Evolutionary conservation across 2,329 filamentous ascomycete species (phyloP), one percentile per base, ranked within the genome.

Genomic region (Claviceps sp.): DNA sequence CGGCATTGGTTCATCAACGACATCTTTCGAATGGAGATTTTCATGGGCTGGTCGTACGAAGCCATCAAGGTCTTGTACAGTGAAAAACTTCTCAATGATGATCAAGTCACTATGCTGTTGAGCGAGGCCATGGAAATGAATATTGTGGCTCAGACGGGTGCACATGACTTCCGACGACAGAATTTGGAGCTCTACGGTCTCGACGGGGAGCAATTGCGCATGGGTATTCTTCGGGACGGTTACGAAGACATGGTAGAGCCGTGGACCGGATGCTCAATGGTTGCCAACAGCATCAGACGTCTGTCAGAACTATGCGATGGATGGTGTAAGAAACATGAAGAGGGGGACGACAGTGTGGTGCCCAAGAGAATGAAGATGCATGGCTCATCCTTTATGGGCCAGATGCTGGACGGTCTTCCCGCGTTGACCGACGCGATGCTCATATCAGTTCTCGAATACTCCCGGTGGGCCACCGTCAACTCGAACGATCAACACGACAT

Each of bases 1-100:
- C 80, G 89, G n/a, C 82, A 88, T 59, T 96, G 87, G 81, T 95
- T 96, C 61, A 75, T 89, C 55, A 77, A 85, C 58, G 86, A 90
- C 61, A 74, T 89, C 36, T 79, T 79, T 66, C 77, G 78, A 29
- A 75, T 94, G 57, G 81, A 89, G 51, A 73, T 86, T 52, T 80
- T 93, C 44, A 75, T 94, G 47, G 85, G 86, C 1, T 93, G 86
- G 84, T 82, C 85, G 8, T 86, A 81, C 59, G 83, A 86, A 63
- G 81, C 82, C 14, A 83, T 91, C 64, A 87, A 86, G 63, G 79
- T 85, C 52, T 73, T 85, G 53, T 85, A 83, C 60, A 79, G 80
- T 52, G 80, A 82, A 49, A 74, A 76, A 37, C 62, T 77, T 2
- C 72, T 79, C 45, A 76, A 84, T 57, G 72, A 78, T 44, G 63